A percentile compares a stretch with the other conserved stretches of the same genome.
These are phyloP conservation scores for Cytospora chrysosperma DNA, from an alignment of 2,329 filamentous ascomycete species.

Conservation along the genomic window DNA sequence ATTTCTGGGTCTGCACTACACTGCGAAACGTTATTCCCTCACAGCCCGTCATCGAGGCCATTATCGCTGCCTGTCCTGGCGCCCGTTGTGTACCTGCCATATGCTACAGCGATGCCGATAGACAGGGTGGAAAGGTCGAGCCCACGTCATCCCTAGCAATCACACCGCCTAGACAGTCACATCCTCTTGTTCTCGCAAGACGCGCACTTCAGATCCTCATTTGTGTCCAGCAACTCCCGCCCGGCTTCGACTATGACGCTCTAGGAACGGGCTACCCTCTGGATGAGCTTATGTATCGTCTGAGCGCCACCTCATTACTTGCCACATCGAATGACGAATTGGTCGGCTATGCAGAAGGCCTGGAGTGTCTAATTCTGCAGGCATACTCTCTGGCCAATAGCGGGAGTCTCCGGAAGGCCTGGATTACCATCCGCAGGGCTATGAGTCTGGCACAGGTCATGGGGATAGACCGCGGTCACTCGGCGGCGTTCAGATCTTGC, in stretches of 20 bases:
- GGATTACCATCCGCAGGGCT: slow-evolving; percentile 51
- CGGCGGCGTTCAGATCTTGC: slow-evolving; percentile 38
- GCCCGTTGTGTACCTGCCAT: slow-evolving; percentile 32
- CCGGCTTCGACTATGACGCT: slow-evolving; percentile 30
- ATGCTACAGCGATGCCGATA: slow-evolving; percentile 34
- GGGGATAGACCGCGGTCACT: slow-evolving; percentile 42
- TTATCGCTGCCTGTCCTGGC: slow-evolving; percentile 31
- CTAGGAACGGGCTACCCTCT: slow-evolving; percentile 31
- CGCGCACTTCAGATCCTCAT: slow-evolving; percentile 46
- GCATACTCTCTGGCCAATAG: slow-evolving; percentile 50
- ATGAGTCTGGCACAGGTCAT: slow-evolving; percentile 52
- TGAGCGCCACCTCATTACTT: slow-evolving; percentile 35
- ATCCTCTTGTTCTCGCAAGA: slow-evolving; percentile 49
- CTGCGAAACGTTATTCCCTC: slow-evolving; percentile 37
- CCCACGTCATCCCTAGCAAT: slow-evolving; percentile 27
- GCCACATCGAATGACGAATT: slow-evolving; percentile 54
- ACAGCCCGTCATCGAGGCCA: slow-evolving; percentile 35
- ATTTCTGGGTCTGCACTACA: slow-evolving; percentile 34
- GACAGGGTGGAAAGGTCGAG: slow-evolving; percentile 33
- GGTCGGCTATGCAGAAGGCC: slow-evolving; percentile 49
- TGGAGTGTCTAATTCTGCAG: slow-evolving; percentile 51
- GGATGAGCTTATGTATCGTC: slow-evolving; percentile 33
- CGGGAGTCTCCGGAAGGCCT: slow-evolving; percentile 54
- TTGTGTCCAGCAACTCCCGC: slow-evolving; percentile 47
- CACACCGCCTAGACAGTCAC: slow-evolving; percentile 38